Percentiles rank a stretch among this genome's conserved stretches.
Conservation (phyloP, 2,329 filamentous ascomycete genomes). For the Metarhizium rileyi region DNA sequence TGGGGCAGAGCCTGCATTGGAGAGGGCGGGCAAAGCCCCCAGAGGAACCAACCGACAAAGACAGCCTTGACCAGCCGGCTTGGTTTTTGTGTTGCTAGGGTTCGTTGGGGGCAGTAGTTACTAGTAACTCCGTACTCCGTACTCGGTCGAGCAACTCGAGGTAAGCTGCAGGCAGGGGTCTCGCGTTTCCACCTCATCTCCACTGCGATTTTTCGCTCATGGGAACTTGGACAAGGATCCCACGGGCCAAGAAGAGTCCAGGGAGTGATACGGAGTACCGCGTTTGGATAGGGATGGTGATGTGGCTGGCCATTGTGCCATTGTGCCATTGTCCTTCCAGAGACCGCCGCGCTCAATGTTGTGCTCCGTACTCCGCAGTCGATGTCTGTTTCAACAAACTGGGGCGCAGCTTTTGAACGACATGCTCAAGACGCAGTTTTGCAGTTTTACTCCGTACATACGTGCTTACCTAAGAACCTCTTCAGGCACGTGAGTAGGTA, state of each 20-base stretch:
- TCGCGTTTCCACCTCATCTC: slow-evolving; percentile 1
- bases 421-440: no score
- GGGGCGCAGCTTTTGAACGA: no score
- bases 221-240: slow-evolving; percentile 1
- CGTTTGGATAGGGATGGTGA: neutral
- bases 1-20: neutral
- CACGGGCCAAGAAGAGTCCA: neutral
- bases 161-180: neutral
- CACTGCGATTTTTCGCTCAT: slow-evolving; percentile 6
- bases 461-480: no score
- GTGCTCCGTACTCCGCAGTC: neutral
- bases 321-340: neutral
- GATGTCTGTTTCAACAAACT: no score
- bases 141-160: no score
- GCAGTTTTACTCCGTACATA: neutral
- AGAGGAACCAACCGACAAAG: neutral
- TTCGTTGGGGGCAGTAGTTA: neutral
- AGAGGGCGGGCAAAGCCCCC: neutral
- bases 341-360: neutral
- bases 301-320: neutral
- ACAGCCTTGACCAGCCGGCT: neutral
- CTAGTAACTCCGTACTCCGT: no score
- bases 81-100: neutral
- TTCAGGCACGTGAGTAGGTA: no score
- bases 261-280: neutral